Conservation (phyloP, 2,329 filamentous ascomycete species). For the Fusarium compactum region DNA sequence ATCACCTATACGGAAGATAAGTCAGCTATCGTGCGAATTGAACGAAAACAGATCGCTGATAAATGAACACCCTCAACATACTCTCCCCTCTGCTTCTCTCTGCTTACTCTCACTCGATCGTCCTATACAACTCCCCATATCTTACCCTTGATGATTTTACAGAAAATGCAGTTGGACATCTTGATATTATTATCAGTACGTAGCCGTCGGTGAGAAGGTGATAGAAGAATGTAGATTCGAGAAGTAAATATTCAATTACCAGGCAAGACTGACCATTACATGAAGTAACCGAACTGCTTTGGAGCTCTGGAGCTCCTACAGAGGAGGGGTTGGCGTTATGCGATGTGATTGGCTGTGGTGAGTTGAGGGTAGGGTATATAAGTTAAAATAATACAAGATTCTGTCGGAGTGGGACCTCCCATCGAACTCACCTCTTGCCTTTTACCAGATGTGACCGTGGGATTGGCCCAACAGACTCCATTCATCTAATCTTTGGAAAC, state of each 20-base stretch:
- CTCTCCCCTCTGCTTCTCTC: constrained; percentile 28
- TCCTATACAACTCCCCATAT: constrained; percentile 2
- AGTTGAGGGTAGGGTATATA: constrained; percentile 31
- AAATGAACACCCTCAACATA: constrained; percentile 29
- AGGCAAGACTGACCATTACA: constrained; percentile 3
- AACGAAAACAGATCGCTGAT: constrained; percentile 9
- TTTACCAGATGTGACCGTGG: constrained; percentile 85
- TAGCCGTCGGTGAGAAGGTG: not conserved
- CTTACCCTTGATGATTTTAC: constrained; percentile 94
- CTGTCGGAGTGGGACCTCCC: constrained; percentile 75
- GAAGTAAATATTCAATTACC: not conserved
- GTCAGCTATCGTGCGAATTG: constrained; percentile 12
- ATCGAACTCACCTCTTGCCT: constrained; percentile 82
- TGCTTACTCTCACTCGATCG: constrained; percentile 1
- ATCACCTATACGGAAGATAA: constrained; percentile 71
- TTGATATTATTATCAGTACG: not conserved
- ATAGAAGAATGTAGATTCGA: not conserved
- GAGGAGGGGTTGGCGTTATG: constrained; percentile 7
- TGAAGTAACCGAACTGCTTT: constrained; percentile 1
- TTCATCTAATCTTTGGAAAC: constrained; percentile 65
- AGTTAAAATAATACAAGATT: not conserved
- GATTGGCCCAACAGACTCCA: constrained; percentile 64
- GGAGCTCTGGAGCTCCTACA: not conserved
- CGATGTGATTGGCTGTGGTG: constrained; percentile 1
- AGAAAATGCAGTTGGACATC: constrained; percentile 83